Conservation (phyloP, 495 filamentous ascomycete species). For the Trichoderma parareesei region DNA sequence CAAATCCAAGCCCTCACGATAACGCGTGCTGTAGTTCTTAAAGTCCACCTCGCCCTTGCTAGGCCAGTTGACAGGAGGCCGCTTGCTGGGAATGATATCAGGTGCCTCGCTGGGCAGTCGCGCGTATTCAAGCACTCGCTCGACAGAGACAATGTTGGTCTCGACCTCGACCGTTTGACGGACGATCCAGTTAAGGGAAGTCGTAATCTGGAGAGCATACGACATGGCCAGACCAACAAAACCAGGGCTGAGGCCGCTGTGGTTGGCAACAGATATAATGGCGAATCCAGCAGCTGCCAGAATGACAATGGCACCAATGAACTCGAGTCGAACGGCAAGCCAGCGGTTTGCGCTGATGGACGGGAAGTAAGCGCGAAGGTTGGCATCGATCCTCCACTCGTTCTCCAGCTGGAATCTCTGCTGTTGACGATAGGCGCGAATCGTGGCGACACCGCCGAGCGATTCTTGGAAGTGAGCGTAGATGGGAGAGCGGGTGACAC, state of each 20-base stretch:
- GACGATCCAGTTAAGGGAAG: slow-evolving; percentile 99
- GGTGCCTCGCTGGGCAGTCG: slow-evolving; percentile 89
- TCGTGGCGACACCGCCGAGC: slow-evolving; percentile 90
- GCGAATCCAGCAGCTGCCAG: slow-evolving; percentile 76
- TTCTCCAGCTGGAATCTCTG: slow-evolving; percentile 84
- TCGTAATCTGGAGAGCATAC: slow-evolving; percentile 93
- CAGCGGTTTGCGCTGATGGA: slow-evolving; percentile 94
- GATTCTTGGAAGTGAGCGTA: slow-evolving; percentile 99
- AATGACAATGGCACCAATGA: slow-evolving; percentile 93
- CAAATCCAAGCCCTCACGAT: slow-evolving; percentile 79
- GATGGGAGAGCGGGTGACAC: slow-evolving; percentile 88
- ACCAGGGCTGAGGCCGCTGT: slow-evolving; percentile 60
- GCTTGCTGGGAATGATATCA: slow-evolving; percentile 80
- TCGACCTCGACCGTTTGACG: slow-evolving; percentile 98
- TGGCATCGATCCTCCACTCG: slow-evolving; percentile 95
- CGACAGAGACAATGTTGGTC: slow-evolving; percentile 98
- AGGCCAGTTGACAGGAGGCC: slow-evolving; percentile 88
- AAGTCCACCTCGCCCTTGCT: slow-evolving; percentile 84
- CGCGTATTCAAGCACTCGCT: slow-evolving; percentile 95
- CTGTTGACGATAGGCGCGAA: slow-evolving; percentile 89
- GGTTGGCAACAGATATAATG: slow-evolving; percentile 68
- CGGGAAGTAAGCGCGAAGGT: slow-evolving; percentile 91
- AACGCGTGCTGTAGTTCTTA: slow-evolving; percentile 87
- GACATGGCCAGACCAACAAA: slow-evolving; percentile 93
- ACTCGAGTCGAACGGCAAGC: slow-evolving; percentile 92